These are phyloP conservation scores for Fistulinella cinereoalba DNA, from an alignment of 1,284 basidiomycete genomes.

Conservation along the genomic window DNA sequence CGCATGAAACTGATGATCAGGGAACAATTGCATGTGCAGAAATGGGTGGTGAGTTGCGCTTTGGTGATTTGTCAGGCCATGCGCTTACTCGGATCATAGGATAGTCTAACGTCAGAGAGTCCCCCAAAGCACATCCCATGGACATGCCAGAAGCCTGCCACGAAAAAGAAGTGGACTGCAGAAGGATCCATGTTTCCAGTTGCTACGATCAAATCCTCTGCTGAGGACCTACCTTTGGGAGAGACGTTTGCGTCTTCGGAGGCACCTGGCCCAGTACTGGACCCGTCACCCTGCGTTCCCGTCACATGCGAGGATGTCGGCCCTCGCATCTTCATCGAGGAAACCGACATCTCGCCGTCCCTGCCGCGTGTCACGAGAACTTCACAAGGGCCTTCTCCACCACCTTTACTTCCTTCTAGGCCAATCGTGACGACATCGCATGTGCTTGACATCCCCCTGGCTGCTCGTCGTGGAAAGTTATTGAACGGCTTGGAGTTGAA, in stretches of 20 bases:
- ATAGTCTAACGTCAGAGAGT: conserved; percentile 29
- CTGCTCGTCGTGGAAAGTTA: conserved; percentile 53
- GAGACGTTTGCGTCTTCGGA: conserved; percentile 1
- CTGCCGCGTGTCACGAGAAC: conserved; percentile 1
- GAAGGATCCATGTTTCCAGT: conserved; percentile 52
- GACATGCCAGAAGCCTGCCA: conserved; percentile 36
- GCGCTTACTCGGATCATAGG: conserved; percentile 23
- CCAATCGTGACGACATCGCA: conserved; percentile 1
- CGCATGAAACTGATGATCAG: conserved; percentile 49
- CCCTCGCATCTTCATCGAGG: conserved; percentile 4
- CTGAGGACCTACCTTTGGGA: conserved; percentile 3
- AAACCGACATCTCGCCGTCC: conserved; percentile 6
- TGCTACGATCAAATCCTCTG: conserved; percentile 36
- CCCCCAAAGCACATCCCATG: conserved; percentile 48
- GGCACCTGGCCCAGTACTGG: background rate
- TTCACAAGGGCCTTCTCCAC: background rate
- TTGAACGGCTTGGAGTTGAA: conserved; percentile 41
- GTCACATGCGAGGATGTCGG: conserved; percentile 10
- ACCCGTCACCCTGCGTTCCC: conserved; percentile 1
- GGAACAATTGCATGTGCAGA: conserved; percentile 47
- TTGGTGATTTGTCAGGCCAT: background rate
- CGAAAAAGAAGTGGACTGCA: conserved; percentile 43
- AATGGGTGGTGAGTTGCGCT: conserved; percentile 51
- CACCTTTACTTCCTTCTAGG: background rate
- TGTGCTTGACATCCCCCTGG: conserved; percentile 36